Conservation (phyloP, 2,329 filamentous ascomycete genomes). For the Aaosphaeria pasadenensis region DNA sequence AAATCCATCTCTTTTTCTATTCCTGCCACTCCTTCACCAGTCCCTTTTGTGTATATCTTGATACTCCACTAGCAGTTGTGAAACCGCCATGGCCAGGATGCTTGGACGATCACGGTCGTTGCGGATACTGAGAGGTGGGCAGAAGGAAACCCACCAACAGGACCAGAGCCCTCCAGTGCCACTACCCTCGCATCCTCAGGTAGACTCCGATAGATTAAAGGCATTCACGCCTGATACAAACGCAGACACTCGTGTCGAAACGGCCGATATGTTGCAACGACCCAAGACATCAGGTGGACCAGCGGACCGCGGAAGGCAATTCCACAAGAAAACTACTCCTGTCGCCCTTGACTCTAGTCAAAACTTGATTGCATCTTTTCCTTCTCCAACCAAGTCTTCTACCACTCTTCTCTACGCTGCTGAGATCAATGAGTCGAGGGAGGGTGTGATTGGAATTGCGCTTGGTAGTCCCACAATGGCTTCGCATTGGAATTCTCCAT, state of each 20-base stretch:
- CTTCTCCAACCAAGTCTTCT: conserved; percentile 25
- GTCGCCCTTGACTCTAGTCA: conserved; percentile 17
- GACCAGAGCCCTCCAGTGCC: conserved; percentile 19
- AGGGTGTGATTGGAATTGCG: conserved; percentile 38
- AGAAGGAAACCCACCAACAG: conserved; percentile 27
- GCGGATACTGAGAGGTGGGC: conserved; percentile 30
- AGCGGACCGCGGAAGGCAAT: conserved; percentile 29
- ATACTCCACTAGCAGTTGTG: conserved; percentile 32
- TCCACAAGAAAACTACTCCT: conserved; percentile 35
- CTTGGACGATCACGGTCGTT: conserved; percentile 37
- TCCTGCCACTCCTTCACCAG: conserved; percentile 9
- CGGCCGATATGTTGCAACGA: conserved; percentile 27
- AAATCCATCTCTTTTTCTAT: neutral
- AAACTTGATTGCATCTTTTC: conserved; percentile 21
- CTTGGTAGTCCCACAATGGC: conserved; percentile 36
- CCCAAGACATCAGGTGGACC: conserved; percentile 34
- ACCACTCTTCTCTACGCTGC: conserved; percentile 29
- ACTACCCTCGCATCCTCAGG: conserved; percentile 17
- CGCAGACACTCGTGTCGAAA: conserved; percentile 21
- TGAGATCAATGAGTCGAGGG: conserved; percentile 22
- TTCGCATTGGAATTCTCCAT: conserved; percentile 25
- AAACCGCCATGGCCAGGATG: conserved; percentile 38
- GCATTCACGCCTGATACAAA: conserved; percentile 23
- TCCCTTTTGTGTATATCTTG: conserved; percentile 21
- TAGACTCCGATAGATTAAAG: conserved; percentile 31